Evolutionary conservation across 768 basidiomycete genomes (phyloP), one percentile per base, ranked within the genome.

Genomic region (Auricularia sp.): DNA sequence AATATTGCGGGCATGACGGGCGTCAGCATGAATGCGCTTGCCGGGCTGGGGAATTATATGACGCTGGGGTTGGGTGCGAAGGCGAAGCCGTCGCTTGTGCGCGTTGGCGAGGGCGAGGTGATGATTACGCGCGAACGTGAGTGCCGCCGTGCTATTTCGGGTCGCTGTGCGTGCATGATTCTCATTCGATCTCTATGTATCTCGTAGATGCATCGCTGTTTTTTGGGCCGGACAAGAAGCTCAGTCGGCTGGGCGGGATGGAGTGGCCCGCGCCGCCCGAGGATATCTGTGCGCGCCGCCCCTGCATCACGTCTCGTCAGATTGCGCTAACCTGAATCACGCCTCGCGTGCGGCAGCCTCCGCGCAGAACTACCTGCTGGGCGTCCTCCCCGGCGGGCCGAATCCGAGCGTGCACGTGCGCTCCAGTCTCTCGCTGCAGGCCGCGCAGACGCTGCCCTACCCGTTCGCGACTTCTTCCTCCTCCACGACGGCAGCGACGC

Each of bases 191-290:
- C 24, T 24, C 24, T 24, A 24, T n/a, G n/a, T n/a, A n/a, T 24
- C 1, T 24, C 24, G 24, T 24, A 24, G 24, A 24, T 24, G 24
- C 24, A 24, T 91, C 88, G 1, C 72, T 87, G 24, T 81, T 90
- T 64, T 74, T 94, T 65, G 85, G 84, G 11, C 66, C 76, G 5
- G 83, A 88, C 67, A 87, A 83, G 0, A 86, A 82, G 68, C 73
- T 79, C 7, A 80, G 83, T 0, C 78, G 83, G 44, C 68, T 76
- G 1, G 69, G 75, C 8, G 77, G 78, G 18, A 81, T 95, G 16
- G 83, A 83, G 66, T 94, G 91, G 89, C 84, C 87, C 1, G 81
- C 83, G n/a, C 81, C 87, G 59, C 92, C 91, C 29, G 92, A 95
- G 70, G 94, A 96, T 67, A 80, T 88, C 34, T 80, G 91, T 88